These are phyloP conservation scores for Dryas alaskensis DNA, from an alignment of 306 rosid species.

Conservation along the genomic window DNA sequence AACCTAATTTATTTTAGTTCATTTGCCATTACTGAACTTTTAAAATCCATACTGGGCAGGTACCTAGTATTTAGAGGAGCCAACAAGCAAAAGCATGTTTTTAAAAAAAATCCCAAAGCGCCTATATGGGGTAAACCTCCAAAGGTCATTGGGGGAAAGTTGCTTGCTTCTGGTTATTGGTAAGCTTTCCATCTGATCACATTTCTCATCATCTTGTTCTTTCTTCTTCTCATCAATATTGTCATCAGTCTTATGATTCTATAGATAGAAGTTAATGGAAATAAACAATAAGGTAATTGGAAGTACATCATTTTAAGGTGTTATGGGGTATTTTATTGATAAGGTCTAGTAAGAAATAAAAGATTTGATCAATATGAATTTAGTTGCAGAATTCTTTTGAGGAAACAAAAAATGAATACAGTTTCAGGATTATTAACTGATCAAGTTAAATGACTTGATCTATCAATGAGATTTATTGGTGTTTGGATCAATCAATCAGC, in stretches of 20 bases:
- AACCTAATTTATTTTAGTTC: neutral
- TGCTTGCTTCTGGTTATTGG: slow-evolving; percentile 98
- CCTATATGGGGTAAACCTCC: slow-evolving; percentile 90
- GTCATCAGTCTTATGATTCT: neutral
- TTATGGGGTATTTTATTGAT: too few relatives aligned
- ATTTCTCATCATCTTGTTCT: neutral
- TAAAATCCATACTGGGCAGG: slow-evolving; percentile 37
- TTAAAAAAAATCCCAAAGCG: slow-evolving; percentile 84
- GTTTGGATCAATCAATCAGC: neutral
- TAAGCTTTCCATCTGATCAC: slow-evolving; percentile 39
- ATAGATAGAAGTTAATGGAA: neutral
- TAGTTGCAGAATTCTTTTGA: neutral
- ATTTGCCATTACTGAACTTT: neutral
- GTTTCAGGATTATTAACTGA: neutral
- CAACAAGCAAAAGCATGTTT: slow-evolving; percentile 90
- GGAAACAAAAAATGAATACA: neutral
- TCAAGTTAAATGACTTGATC: neutral
- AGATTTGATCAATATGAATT: neutral
- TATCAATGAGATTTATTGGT: neutral
- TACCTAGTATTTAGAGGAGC: slow-evolving; percentile 94
- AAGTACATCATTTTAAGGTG: neutral
- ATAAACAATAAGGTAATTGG: neutral
- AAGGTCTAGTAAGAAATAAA: too few relatives aligned
- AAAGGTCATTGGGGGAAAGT: slow-evolving; percentile 81
- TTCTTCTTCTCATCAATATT: slow-evolving; percentile 5